phyloP scores from a whole-genome alignment of 306 rosid genomes.

The Neltuma alba region DNA sequence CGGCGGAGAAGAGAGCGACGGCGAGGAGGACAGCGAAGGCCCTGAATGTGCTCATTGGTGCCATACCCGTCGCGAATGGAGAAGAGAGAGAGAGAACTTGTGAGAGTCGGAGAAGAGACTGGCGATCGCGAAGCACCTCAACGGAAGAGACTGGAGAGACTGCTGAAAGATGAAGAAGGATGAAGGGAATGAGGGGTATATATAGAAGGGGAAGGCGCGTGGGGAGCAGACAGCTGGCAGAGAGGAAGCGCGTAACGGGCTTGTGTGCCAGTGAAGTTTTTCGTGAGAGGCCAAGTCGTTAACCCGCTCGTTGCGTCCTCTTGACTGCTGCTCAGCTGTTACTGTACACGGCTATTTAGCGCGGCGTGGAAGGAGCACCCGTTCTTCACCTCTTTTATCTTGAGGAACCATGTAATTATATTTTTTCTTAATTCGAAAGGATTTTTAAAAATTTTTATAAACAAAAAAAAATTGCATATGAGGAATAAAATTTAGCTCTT shows the following conservation, averaged over 20 bases:
- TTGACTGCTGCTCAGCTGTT: too few relatives aligned
- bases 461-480: too few relatives aligned
- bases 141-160: background rate
- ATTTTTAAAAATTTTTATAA: too few relatives aligned
- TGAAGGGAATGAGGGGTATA: background rate
- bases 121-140: background rate
- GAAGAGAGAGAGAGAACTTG: background rate
- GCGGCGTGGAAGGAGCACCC: too few relatives aligned
- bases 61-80: constrained; percentile 43
- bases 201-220: background rate
- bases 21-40: constrained; percentile 1
- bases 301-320: background rate
- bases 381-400: too few relatives aligned
- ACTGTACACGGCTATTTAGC: too few relatives aligned
- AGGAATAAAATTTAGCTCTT: too few relatives aligned
- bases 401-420: too few relatives aligned
- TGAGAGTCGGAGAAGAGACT: background rate
- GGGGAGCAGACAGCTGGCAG: background rate
- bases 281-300: background rate
- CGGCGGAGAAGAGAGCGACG: constrained; percentile 23
- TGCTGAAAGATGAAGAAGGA: background rate
- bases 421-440: too few relatives aligned
- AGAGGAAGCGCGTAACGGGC: background rate
- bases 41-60: constrained; percentile 27
- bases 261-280: background rate